Conservation (phyloP, 495 filamentous ascomycete species). For the Cetradonia linearis region DNA sequence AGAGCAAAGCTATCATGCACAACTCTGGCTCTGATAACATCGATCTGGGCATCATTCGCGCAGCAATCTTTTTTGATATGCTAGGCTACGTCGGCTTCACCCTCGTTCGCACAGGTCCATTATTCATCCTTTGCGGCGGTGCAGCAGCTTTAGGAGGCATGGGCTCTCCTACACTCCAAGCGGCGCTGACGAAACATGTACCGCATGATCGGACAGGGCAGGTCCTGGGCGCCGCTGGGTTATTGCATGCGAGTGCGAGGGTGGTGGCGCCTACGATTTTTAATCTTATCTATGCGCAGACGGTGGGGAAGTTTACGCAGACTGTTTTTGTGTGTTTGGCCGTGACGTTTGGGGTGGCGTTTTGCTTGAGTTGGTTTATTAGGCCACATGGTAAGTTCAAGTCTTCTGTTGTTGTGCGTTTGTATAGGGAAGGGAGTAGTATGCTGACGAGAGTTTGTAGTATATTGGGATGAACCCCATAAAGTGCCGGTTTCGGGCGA, state of each 20-base stretch:
- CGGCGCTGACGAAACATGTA: conserved; percentile 80
- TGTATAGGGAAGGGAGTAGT: background rate
- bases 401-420: background rate
- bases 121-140: conserved; percentile 58
- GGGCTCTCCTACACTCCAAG: conserved; percentile 71
- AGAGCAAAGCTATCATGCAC: conserved; percentile 29
- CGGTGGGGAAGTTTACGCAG: conserved; percentile 66
- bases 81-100: conserved; percentile 67
- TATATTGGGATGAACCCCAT: conserved; percentile 12
- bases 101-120: conserved; percentile 41
- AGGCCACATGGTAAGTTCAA: conserved; percentile 52
- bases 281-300: conserved; percentile 73
- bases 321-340: conserved; percentile 71
- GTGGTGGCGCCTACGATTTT: conserved; percentile 72
- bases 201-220: conserved; percentile 70
- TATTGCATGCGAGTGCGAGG: conserved; percentile 73
- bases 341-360: conserved; percentile 53
- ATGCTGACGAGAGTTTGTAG: background rate
- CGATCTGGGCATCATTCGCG: conserved; percentile 66
- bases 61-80: conserved; percentile 67
- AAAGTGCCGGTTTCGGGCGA: background rate
- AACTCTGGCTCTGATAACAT: conserved; percentile 67
- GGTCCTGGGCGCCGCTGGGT: conserved; percentile 73
- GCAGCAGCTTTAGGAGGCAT: conserved; percentile 72
- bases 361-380: conserved; percentile 58